Evolutionary conservation across 2,329 filamentous ascomycete species (phyloP).

Genomic region (Alternaria infectoria): DNA sequence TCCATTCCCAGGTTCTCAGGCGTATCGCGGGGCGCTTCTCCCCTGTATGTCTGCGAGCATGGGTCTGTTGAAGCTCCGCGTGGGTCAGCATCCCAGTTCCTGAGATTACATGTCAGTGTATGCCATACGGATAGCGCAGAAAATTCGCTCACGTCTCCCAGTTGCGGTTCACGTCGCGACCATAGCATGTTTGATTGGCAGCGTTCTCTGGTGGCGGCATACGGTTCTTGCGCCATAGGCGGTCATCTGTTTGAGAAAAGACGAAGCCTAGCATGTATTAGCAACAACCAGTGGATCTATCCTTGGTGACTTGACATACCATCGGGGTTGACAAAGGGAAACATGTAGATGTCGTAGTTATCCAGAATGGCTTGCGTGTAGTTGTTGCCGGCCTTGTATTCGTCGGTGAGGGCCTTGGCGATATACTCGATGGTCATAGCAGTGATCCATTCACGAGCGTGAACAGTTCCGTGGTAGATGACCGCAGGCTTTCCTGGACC

Average conservation of each 20-base stretch:
- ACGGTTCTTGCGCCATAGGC: conserved; percentile 46
- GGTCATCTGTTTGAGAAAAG: conserved; percentile 41
- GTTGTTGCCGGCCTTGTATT: conserved; percentile 35
- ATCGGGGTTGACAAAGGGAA: conserved; percentile 42
- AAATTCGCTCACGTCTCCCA: conserved; percentile 28
- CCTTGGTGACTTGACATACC: conserved; percentile 13
- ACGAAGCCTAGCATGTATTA: conserved; percentile 33
- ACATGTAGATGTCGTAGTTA: conserved; percentile 42
- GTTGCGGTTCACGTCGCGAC: conserved; percentile 45
- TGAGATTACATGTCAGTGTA: not conserved
- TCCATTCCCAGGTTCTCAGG: conserved; percentile 50
- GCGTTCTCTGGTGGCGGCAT: conserved; percentile 29
- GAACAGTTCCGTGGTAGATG: conserved; percentile 40
- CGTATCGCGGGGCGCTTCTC: conserved; percentile 33
- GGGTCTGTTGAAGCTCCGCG: conserved; percentile 38
- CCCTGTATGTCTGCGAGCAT: conserved; percentile 41
- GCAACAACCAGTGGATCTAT: not conserved
- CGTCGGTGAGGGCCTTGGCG: conserved; percentile 33
- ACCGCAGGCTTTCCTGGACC: conserved; percentile 43
- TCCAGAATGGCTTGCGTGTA: conserved; percentile 41
- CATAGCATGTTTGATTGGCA: conserved; percentile 40
- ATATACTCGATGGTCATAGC: conserved; percentile 48
- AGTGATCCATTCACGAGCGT: conserved; percentile 43
- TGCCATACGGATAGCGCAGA: not conserved
- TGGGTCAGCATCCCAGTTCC: conserved; percentile 34